Evolutionary conservation across 352 stramenopile species (phyloP).

Genomic region (Phytophthora sojae): DNA sequence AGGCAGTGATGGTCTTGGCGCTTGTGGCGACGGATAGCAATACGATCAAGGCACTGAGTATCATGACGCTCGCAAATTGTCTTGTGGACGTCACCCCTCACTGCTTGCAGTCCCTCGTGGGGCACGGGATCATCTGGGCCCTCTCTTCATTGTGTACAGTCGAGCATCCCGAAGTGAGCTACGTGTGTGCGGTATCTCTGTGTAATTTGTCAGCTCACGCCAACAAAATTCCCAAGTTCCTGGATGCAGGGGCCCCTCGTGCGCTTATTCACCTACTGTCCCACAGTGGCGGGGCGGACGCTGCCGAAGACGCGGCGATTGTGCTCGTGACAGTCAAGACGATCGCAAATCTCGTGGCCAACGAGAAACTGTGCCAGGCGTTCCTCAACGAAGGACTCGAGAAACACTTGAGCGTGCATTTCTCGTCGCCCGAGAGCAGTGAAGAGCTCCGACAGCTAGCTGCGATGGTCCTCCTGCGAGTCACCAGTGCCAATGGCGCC

Average conservation of each 20-base stretch:
- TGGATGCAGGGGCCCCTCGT: slow-evolving; percentile 70
- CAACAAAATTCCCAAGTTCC: slow-evolving; percentile 69
- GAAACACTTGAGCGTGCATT: slow-evolving; percentile 64
- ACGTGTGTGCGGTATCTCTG: slow-evolving; percentile 73
- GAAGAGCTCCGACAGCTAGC: slow-evolving; percentile 69
- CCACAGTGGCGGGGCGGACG: slow-evolving; percentile 37
- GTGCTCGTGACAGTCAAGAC: slow-evolving; percentile 71
- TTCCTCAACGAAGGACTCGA: slow-evolving; percentile 81
- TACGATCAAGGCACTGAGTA: slow-evolving; percentile 72
- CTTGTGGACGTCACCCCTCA: slow-evolving; percentile 63
- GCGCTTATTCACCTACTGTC: slow-evolving; percentile 72
- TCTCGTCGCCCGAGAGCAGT: slow-evolving; percentile 50
- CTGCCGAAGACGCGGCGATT: slow-evolving; percentile 43
- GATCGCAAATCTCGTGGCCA: slow-evolving; percentile 80
- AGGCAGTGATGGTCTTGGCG: slow-evolving; percentile 75
- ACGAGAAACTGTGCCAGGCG: slow-evolving; percentile 76
- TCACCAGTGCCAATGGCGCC: slow-evolving; percentile 77
- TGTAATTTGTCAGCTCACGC: slow-evolving; percentile 75
- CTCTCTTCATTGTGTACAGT: slow-evolving; percentile 71
- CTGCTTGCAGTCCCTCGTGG: slow-evolving; percentile 70
- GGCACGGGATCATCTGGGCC: slow-evolving; percentile 82
- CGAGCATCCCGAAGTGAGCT: slow-evolving; percentile 58
- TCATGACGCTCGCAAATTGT: slow-evolving; percentile 83
- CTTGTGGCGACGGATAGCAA: slow-evolving; percentile 73
- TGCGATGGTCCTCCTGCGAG: slow-evolving; percentile 74